Conservation (phyloP, 139 green algal genomes). For the Chlorella sp. region DNA sequence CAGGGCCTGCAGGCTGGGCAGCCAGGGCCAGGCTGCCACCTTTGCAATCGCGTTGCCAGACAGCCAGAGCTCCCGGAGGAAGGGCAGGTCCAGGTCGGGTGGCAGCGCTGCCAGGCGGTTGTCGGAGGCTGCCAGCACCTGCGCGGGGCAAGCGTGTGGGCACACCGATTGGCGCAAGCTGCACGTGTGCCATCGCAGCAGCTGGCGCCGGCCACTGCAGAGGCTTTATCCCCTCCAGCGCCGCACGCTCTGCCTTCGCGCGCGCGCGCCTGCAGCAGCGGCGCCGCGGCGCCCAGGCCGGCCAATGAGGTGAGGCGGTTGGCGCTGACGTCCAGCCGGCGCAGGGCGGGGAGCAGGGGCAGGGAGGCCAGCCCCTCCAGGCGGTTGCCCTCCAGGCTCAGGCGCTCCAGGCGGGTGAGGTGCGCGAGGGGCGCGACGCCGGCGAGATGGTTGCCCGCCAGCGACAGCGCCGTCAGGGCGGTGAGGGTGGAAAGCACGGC, state of each 20-base stretch:
- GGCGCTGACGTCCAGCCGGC: slow-evolving; percentile 10
- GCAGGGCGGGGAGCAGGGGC: slow-evolving; percentile 1
- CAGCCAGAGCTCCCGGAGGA: slow-evolving; percentile 29
- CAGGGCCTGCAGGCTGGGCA: slow-evolving; percentile 28
- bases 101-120: slow-evolving; percentile 9
- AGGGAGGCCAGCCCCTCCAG: slow-evolving; percentile 7
- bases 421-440: neutral
- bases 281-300: neutral
- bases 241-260: no score
- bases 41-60: neutral
- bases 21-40: slow-evolving; percentile 13
- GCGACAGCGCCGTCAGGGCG: neutral
- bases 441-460: neutral
- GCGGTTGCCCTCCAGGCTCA: neutral
- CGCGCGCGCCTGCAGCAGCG: slow-evolving; percentile 8
- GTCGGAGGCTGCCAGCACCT: neutral
- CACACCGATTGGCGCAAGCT: neutral
- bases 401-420: neutral
- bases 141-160: neutral
- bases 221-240: neutral
- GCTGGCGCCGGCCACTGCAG: neutral
- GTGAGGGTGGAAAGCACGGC: neutral
- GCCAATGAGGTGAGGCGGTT: slow-evolving; percentile 3
- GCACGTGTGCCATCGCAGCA: neutral
- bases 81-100: slow-evolving; percentile 10